Conservation (phyloP, 495 filamentous ascomycete species). For the Trichoderma erinaceum region DNA sequence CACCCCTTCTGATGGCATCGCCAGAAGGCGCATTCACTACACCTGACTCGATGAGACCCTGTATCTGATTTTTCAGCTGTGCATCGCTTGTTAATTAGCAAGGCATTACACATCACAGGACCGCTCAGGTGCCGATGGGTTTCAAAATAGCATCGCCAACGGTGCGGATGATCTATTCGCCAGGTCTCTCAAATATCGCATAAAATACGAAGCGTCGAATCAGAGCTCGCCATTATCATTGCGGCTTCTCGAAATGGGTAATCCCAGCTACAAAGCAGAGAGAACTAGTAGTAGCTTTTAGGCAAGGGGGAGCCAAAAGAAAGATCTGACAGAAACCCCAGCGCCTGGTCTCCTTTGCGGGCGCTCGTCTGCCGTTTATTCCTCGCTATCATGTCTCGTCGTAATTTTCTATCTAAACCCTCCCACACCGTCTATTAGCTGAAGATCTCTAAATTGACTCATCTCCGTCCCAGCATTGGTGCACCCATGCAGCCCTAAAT, state of each 20-base stretch:
- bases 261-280: constrained; percentile 9
- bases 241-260: background rate
- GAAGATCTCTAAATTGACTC: constrained; percentile 2
- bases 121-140: background rate
- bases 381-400: background rate
- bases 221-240: background rate
- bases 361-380: background rate
- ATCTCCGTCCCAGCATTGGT: background rate
- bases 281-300: background rate
- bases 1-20: background rate
- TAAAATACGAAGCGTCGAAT: constrained; percentile 9
- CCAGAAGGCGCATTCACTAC: background rate
- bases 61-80: background rate
- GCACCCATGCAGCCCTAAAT: constrained; percentile 10
- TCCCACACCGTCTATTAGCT: background rate
- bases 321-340: background rate
- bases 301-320: background rate
- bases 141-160: too few relatives aligned
- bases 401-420: background rate
- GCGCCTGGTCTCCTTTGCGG: background rate
- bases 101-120: background rate
- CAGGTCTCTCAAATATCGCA: background rate
- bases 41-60: background rate
- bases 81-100: background rate
- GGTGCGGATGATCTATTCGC: background rate